phyloP scores from a whole-genome alignment of 1,139 yeast genomes.

The Yamadazyma pseudoaaseri region DNA sequence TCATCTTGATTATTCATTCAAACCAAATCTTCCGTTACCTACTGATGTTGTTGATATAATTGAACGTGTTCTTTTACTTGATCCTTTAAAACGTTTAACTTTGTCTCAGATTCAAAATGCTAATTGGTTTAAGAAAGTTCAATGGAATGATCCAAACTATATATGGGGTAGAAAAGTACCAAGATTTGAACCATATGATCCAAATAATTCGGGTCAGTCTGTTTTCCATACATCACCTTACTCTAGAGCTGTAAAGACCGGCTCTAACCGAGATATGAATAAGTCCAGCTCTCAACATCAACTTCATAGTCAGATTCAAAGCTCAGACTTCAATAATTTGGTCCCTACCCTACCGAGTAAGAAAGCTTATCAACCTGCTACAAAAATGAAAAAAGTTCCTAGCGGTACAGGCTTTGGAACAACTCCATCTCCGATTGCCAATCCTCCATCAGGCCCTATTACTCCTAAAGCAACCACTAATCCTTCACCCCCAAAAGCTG shows the following conservation, averaged over 20 bases:
- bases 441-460: neutral
- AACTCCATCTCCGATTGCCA: conserved; percentile 1
- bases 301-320: conserved; percentile 41
- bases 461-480: conserved; percentile 4
- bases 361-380: conserved; percentile 33
- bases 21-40: conserved; percentile 73
- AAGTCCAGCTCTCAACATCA: conserved; percentile 43
- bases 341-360: conserved; percentile 30
- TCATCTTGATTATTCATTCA: conserved; percentile 76
- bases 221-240: conserved; percentile 23
- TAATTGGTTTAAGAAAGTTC: conserved; percentile 40
- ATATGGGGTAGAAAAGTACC: conserved; percentile 51
- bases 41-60: conserved; percentile 60
- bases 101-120: conserved; percentile 35
- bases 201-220: conserved; percentile 22
- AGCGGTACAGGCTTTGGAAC: conserved; percentile 3
- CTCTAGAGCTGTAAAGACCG: conserved; percentile 28
- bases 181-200: conserved; percentile 52
- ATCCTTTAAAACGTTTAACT: conserved; percentile 33
- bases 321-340: conserved; percentile 32
- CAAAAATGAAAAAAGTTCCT: conserved; percentile 26
- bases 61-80: conserved; percentile 60
- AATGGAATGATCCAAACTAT: conserved; percentile 41
- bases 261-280: conserved; percentile 37
- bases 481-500: conserved; percentile 12